phyloP scores from a whole-genome alignment of 805 yeast species.

The Suhomyces prunicola region DNA sequence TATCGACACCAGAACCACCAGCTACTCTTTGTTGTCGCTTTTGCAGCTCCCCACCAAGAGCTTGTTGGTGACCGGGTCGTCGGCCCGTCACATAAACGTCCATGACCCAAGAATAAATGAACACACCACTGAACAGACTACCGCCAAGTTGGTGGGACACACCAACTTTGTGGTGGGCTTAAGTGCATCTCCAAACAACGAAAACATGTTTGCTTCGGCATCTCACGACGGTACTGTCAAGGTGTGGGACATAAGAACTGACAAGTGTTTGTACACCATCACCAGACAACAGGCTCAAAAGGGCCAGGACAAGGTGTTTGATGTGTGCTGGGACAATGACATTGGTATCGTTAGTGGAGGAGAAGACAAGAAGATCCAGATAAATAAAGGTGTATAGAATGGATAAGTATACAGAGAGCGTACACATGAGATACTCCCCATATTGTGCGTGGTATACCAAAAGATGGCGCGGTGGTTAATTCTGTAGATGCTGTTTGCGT shows the following conservation, averaged over 20 bases:
- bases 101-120: constrained; percentile 81
- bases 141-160: constrained; percentile 77
- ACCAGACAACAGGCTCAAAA: constrained; percentile 57
- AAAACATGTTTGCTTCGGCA: constrained; percentile 80
- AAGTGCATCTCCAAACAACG: constrained; percentile 71
- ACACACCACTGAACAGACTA: constrained; percentile 56
- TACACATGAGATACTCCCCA: no score
- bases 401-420: constrained; percentile 11
- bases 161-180: constrained; percentile 84
- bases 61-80: constrained; percentile 87
- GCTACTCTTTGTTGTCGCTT: constrained; percentile 77
- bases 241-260: constrained; percentile 94
- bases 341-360: constrained; percentile 92
- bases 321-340: constrained; percentile 76
- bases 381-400: constrained; percentile 48
- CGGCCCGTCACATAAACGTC: constrained; percentile 93
- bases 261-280: constrained; percentile 75
- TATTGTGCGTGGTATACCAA: no score
- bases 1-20: constrained; percentile 84
- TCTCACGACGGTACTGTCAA: constrained; percentile 96
- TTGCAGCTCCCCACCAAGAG: constrained; percentile 64
- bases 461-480: background rate
- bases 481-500: background rate
- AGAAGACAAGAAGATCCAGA: constrained; percentile 87
- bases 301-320: constrained; percentile 68